phyloP scores from a whole-genome alignment of 768 basidiomycete genomes.

The Pholiota microspora region DNA sequence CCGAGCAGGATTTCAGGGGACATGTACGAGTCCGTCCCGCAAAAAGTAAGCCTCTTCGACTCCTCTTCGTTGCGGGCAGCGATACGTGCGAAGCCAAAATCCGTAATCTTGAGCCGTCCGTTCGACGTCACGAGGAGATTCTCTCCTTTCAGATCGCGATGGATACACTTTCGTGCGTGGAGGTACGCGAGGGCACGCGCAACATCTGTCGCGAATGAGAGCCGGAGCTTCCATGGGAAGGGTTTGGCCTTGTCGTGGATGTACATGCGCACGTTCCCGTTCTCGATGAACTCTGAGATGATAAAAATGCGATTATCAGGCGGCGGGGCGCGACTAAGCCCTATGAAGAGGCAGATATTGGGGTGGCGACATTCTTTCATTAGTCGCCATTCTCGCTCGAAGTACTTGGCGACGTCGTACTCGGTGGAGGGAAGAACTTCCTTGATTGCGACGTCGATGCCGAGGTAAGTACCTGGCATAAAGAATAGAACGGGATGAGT shows the following conservation, averaged over 20 bases:
- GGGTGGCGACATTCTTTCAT: slow-evolving; percentile 96
- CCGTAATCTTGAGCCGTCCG: slow-evolving; percentile 95
- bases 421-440: slow-evolving; percentile 90
- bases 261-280: slow-evolving; percentile 87
- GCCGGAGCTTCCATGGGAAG: slow-evolving; percentile 90
- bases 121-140: slow-evolving; percentile 95
- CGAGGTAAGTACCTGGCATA: slow-evolving; percentile 84
- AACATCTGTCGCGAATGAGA: slow-evolving; percentile 95
- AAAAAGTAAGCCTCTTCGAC: slow-evolving; percentile 79
- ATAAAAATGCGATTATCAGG: slow-evolving; percentile 89
- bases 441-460: slow-evolving; percentile 95
- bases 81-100: slow-evolving; percentile 96
- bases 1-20: slow-evolving; percentile 93
- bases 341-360: slow-evolving; percentile 91
- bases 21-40: slow-evolving; percentile 95
- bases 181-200: slow-evolving; percentile 95
- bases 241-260: slow-evolving; percentile 82
- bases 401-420: slow-evolving; percentile 96
- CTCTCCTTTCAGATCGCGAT: slow-evolving; percentile 94
- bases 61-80: slow-evolving; percentile 92
- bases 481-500: slow-evolving; percentile 43
- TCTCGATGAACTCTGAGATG: slow-evolving; percentile 92
- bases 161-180: slow-evolving; percentile 88
- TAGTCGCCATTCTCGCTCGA: slow-evolving; percentile 96
- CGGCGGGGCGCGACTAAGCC: slow-evolving; percentile 76